A percentile compares a stretch with the other conserved stretches of the same genome.
phyloP scores from a whole-genome alignment of 306 rosid species.

The Lablab purpureus region DNA sequence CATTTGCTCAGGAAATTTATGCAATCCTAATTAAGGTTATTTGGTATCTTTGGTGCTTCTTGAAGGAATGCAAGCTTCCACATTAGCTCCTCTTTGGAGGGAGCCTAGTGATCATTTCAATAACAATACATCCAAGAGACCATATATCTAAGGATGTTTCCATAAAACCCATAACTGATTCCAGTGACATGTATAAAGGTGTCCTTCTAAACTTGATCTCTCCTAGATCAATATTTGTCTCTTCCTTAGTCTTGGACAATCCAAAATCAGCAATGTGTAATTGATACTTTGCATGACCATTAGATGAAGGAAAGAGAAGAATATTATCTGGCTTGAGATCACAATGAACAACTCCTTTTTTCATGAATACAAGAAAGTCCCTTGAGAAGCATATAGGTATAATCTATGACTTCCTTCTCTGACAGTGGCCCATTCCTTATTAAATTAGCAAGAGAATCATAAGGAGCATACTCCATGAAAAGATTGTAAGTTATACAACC shows the following conservation, averaged over 20 bases:
- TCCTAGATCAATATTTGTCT: not conserved
- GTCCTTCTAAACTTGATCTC: not conserved
- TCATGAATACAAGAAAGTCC: too few relatives aligned
- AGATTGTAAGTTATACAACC: too few relatives aligned
- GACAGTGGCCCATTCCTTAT: not conserved
- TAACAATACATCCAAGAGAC: not conserved
- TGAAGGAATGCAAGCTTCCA: not conserved
- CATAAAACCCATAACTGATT: not conserved
- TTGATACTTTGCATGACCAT: not conserved
- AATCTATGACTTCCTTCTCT: not conserved
- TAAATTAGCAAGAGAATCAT: too few relatives aligned
- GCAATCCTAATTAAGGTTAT: too few relatives aligned
- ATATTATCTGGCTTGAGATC: too few relatives aligned
- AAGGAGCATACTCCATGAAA: too few relatives aligned
- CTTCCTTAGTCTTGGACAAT: not conserved
- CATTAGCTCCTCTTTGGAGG: not conserved
- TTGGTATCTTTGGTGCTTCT: too few relatives aligned
- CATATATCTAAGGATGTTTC: not conserved
- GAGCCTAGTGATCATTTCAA: not conserved
- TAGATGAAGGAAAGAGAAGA: not conserved
- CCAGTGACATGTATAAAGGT: not conserved
- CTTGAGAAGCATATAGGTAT: not conserved
- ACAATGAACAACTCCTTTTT: too few relatives aligned
- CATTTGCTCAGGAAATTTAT: too few relatives aligned
- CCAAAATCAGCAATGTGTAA: not conserved